Percentiles rank a stretch among this genome's conserved stretches.
phyloP scores from a whole-genome alignment of 2,329 filamentous ascomycete species.

The Zymoseptoria ardabiliae region DNA sequence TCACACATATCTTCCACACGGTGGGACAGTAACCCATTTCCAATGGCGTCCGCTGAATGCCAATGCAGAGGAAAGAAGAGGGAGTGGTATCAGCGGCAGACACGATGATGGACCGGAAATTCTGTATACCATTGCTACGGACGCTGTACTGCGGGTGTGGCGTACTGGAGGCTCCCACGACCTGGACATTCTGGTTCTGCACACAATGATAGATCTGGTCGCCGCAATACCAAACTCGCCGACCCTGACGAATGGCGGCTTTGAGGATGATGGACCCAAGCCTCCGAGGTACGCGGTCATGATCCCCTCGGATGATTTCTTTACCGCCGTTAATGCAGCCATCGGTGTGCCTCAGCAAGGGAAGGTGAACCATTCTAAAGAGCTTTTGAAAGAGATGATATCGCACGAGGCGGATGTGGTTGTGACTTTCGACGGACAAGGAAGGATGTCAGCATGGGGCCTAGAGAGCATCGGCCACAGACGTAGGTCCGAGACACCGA shows the following conservation, averaged over 20 bases:
- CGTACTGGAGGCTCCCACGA: slow-evolving; percentile 65
- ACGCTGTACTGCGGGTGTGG: slow-evolving; percentile 78
- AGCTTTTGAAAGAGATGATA: slow-evolving; percentile 78
- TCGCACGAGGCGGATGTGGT: slow-evolving; percentile 83
- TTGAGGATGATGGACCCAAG: slow-evolving; percentile 21
- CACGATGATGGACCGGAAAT: slow-evolving; percentile 58
- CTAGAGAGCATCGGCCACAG: slow-evolving; percentile 77
- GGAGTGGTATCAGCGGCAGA: slow-evolving; percentile 21
- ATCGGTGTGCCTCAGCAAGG: slow-evolving; percentile 33
- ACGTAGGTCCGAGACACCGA: slow-evolving; percentile 36
- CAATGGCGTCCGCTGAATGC: slow-evolving; percentile 67
- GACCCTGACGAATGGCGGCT: slow-evolving; percentile 40
- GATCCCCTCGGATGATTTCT: slow-evolving; percentile 74
- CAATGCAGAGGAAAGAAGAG: slow-evolving; percentile 57
- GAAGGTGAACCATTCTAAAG: slow-evolving; percentile 62
- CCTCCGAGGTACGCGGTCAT: slow-evolving; percentile 62
- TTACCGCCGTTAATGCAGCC: slow-evolving; percentile 53
- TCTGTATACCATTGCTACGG: slow-evolving; percentile 79
- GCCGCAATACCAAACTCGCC: slow-evolving; percentile 50
- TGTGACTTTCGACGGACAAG: slow-evolving; percentile 72
- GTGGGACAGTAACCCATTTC: slow-evolving; percentile 67
- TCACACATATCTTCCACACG: slow-evolving; percentile 82
- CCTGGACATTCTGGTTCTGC: slow-evolving; percentile 66
- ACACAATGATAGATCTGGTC: slow-evolving; percentile 71
- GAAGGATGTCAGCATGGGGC: slow-evolving; percentile 86